Evolutionary conservation across 2,329 filamentous ascomycete genomes (phyloP).

Genomic region (Aspergillus carbonarius): DNA sequence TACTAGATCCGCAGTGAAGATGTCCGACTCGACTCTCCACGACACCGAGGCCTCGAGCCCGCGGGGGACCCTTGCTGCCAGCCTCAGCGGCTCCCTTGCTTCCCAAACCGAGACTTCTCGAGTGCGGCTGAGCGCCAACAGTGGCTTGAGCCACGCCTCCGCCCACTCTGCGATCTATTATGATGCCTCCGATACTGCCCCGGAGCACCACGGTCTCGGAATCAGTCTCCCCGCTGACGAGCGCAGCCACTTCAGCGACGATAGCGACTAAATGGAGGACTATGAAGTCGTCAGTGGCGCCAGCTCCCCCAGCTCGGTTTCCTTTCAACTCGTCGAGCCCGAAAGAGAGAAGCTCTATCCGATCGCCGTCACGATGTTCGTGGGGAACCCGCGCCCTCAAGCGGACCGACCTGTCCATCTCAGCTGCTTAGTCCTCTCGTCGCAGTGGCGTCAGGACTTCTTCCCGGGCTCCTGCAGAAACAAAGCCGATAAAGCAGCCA

Average conservation of each 20-base stretch:
- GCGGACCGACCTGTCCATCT: background rate
- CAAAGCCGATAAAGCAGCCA: background rate
- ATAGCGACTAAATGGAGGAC: background rate
- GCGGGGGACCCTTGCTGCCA: background rate
- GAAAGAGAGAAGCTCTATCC: background rate
- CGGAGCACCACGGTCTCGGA: background rate
- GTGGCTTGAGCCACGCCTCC: background rate
- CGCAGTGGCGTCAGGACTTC: background rate
- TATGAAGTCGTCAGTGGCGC: background rate
- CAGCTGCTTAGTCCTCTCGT: background rate
- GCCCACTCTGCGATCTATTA: background rate
- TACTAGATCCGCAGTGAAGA: background rate
- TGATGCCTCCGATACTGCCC: background rate
- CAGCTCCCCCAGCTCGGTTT: background rate
- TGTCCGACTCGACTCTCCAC: background rate
- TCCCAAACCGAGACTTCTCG: background rate
- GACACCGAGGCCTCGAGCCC: background rate
- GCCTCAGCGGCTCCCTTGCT: background rate
- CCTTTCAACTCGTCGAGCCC: background rate
- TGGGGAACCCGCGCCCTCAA: background rate
- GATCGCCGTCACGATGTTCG: background rate
- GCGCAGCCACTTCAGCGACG: background rate
- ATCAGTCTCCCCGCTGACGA: background rate
- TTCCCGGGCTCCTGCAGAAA: background rate
- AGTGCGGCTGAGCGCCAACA: background rate